phyloP scores from a whole-genome alignment of 371 early-diverging fungal genomes.

The Haplosporangium sp. region DNA sequence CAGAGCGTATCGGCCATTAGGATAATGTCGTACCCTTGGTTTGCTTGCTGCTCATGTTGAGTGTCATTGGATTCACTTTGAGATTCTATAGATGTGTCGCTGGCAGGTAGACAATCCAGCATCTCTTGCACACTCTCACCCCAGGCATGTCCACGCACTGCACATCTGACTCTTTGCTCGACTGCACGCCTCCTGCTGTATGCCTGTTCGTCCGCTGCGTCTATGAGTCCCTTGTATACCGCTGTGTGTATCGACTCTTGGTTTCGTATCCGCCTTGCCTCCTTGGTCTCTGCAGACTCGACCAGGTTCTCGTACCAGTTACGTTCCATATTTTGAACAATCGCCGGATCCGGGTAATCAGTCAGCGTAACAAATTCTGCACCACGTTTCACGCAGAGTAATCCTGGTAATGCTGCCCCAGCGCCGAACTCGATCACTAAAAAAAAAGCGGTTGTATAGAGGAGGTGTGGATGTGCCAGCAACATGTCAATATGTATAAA shows the following conservation, averaged over 20 bases:
- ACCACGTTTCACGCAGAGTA: slow-evolving; percentile 31
- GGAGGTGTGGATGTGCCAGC: neutral
- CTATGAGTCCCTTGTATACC: neutral
- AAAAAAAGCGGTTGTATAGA: too few relatives aligned
- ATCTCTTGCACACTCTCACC: slow-evolving; percentile 39
- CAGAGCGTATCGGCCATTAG: slow-evolving; percentile 50
- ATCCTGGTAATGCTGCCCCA: slow-evolving; percentile 45
- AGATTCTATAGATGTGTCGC: neutral
- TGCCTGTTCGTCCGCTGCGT: neutral
- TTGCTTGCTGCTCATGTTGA: too few relatives aligned
- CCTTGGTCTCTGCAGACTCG: slow-evolving; percentile 21
- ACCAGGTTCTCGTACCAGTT: slow-evolving; percentile 52
- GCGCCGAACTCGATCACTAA: slow-evolving; percentile 51
- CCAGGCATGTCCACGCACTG: slow-evolving; percentile 54
- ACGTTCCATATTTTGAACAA: slow-evolving; percentile 42
- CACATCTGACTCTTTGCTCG: slow-evolving; percentile 38
- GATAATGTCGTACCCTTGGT: slow-evolving; percentile 31
- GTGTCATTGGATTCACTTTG: neutral
- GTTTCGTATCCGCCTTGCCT: slow-evolving; percentile 5
- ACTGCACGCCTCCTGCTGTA: slow-evolving; percentile 1
- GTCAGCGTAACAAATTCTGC: slow-evolving; percentile 39
- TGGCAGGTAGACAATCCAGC: slow-evolving; percentile 20
- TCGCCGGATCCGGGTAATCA: slow-evolving; percentile 45
- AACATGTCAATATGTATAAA: too few relatives aligned
- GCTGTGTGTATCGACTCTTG: slow-evolving; percentile 6